Evolutionary conservation across 2,329 filamentous ascomycete species (phyloP).

Genomic region (Neoscytalidium dimidiatum): DNA sequence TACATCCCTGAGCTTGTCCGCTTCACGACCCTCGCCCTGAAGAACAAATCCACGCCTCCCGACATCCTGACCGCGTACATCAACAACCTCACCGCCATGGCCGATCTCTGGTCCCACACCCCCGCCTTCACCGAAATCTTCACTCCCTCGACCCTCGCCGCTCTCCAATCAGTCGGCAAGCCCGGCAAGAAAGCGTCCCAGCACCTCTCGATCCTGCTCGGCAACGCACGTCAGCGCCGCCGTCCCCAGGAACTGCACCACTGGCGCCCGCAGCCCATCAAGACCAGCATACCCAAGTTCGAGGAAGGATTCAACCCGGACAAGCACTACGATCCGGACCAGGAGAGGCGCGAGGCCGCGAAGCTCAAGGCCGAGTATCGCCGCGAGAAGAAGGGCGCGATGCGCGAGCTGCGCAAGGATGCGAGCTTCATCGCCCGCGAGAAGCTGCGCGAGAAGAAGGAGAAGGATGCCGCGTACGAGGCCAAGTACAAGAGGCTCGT

Average conservation of each 20-base stretch:
- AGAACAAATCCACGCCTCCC: slow-evolving; percentile 39
- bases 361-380: slow-evolving; percentile 91
- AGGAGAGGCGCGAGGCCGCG: slow-evolving; percentile 79
- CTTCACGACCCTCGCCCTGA: slow-evolving; percentile 74
- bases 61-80: slow-evolving; percentile 62
- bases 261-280: slow-evolving; percentile 86
- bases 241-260: slow-evolving; percentile 85
- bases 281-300: slow-evolving; percentile 87
- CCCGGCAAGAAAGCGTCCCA: slow-evolving; percentile 52
- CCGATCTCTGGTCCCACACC: slow-evolving; percentile 73
- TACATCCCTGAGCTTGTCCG: slow-evolving; percentile 88
- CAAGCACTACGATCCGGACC: slow-evolving; percentile 96
- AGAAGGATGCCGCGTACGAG: slow-evolving; percentile 90
- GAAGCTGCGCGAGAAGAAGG: slow-evolving; percentile 88
- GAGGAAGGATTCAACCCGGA: slow-evolving; percentile 92
- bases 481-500: slow-evolving; percentile 91
- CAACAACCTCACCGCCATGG: slow-evolving; percentile 66
- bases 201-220: slow-evolving; percentile 63
- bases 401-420: slow-evolving; percentile 94
- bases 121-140: slow-evolving; percentile 80
- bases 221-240: slow-evolving; percentile 65
- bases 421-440: slow-evolving; percentile 91
- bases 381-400: slow-evolving; percentile 89
- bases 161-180: slow-evolving; percentile 34
- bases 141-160: slow-evolving; percentile 52